Evolutionary conservation across 768 basidiomycete genomes (phyloP).

Genomic region (Boletus subparvulus): DNA sequence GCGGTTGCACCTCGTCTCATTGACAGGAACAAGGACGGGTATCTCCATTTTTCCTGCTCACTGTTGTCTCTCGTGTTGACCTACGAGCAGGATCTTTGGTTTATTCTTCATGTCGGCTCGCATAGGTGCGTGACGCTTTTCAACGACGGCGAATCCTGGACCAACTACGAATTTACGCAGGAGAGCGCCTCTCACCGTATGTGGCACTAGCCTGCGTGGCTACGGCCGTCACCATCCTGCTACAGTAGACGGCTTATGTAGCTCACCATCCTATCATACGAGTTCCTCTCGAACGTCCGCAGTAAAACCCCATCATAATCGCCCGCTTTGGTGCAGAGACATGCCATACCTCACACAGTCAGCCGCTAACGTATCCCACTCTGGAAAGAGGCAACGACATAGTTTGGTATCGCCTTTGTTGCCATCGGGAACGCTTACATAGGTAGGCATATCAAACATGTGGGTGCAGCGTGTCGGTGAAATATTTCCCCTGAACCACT

Average conservation of each 20-base stretch:
- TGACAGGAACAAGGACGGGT: constrained; percentile 96
- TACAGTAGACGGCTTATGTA: constrained; percentile 33
- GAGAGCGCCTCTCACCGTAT: constrained; percentile 96
- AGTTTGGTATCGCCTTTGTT: too few species aligned
- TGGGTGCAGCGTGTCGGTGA: too few species aligned
- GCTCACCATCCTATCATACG: background rate
- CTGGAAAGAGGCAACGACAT: too few species aligned
- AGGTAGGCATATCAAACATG: too few species aligned
- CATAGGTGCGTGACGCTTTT: constrained; percentile 65
- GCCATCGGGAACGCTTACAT: too few species aligned
- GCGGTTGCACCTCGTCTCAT: constrained; percentile 86
- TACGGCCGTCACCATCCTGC: constrained; percentile 81
- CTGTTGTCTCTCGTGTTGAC: constrained; percentile 3
- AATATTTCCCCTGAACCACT: too few species aligned
- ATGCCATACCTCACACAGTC: too few species aligned
- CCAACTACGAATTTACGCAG: constrained; percentile 39
- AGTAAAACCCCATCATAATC: too few species aligned
- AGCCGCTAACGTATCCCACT: too few species aligned
- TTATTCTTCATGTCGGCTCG: constrained; percentile 94
- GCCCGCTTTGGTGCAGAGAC: too few species aligned
- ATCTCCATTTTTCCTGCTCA: constrained; percentile 17
- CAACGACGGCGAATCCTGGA: background rate
- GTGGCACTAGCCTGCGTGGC: constrained; percentile 89
- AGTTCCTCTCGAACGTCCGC: too few species aligned
- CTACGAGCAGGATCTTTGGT: constrained; percentile 69